Conservation (phyloP, 2,329 filamentous ascomycete species). For the Clonostachys rosea region DNA sequence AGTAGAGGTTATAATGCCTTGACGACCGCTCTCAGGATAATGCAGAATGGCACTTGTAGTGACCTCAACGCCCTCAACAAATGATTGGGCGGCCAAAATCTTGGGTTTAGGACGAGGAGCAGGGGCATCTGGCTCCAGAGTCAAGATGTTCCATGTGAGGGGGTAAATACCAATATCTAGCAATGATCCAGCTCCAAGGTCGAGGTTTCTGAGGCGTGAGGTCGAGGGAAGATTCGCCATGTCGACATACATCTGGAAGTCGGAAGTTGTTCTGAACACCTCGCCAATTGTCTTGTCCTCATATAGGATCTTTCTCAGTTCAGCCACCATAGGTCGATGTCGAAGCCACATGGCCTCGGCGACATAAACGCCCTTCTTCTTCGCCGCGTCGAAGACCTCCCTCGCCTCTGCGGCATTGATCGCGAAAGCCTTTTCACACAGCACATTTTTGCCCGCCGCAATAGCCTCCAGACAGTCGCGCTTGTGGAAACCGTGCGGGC, state of each 20-base stretch:
- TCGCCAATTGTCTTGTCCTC: constrained; percentile 31
- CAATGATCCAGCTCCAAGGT: constrained; percentile 33
- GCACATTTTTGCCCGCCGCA: constrained; percentile 31
- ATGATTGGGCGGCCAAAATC: constrained; percentile 24
- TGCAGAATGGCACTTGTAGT: constrained; percentile 29
- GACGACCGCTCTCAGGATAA: constrained; percentile 25
- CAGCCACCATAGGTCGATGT: constrained; percentile 28
- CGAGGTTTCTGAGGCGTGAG: constrained; percentile 26
- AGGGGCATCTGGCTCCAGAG: constrained; percentile 15
- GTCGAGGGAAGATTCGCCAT: constrained; percentile 18
- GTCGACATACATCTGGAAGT: constrained; percentile 30
- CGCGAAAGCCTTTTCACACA: constrained; percentile 40
- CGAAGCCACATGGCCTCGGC: constrained; percentile 42
- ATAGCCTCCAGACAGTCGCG: constrained; percentile 37
- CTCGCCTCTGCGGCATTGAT: constrained; percentile 30
- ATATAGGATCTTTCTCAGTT: constrained; percentile 26
- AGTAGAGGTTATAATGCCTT: constrained; percentile 35
- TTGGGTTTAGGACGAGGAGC: constrained; percentile 1
- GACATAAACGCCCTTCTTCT: constrained; percentile 31
- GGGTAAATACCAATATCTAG: constrained; percentile 39
- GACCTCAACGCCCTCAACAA: constrained; percentile 24
- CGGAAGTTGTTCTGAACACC: constrained; percentile 27
- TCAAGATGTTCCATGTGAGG: constrained; percentile 30
- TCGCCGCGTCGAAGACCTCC: constrained; percentile 31
- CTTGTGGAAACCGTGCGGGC: constrained; percentile 36